Evolutionary conservation across 768 basidiomycete species (phyloP).

Genomic region (Chalciporus piperatus): DNA sequence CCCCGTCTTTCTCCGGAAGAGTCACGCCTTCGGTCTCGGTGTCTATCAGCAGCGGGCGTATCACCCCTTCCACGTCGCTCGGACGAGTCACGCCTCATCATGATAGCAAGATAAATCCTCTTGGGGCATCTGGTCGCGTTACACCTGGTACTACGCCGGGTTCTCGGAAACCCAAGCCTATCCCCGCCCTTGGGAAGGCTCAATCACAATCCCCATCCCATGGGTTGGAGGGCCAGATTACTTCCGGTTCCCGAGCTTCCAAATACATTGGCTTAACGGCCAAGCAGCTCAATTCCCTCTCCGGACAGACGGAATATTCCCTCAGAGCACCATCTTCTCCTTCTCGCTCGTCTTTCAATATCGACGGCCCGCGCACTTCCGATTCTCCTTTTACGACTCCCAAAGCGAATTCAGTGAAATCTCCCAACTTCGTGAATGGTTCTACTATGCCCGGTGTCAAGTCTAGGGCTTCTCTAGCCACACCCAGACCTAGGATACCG

Average conservation of each 20-base stretch:
- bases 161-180: conserved; percentile 31
- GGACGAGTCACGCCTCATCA: conserved; percentile 43
- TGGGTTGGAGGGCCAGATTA: conserved; percentile 46
- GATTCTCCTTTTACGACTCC: conserved; percentile 69
- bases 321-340: conserved; percentile 34
- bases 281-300: conserved; percentile 62
- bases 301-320: conserved; percentile 17
- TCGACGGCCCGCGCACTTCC: conserved; percentile 35
- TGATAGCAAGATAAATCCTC: conserved; percentile 25
- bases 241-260: conserved; percentile 80
- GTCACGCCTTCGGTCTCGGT: conserved; percentile 43
- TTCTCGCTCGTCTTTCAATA: conserved; percentile 35
- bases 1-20: conserved; percentile 45
- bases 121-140: conserved; percentile 41
- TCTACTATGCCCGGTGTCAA: conserved; percentile 24
- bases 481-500: conserved; percentile 65
- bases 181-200: conserved; percentile 32
- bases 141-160: conserved; percentile 41
- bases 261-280: conserved; percentile 86
- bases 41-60: conserved; percentile 42
- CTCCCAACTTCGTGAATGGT: conserved; percentile 9
- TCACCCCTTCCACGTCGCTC: conserved; percentile 52
- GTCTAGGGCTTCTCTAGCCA: conserved; percentile 37
- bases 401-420: conserved; percentile 44
- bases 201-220: conserved; percentile 24